Conservation (phyloP, 495 filamentous ascomycete genomes). For the Annulohypoxylon nitens region DNA sequence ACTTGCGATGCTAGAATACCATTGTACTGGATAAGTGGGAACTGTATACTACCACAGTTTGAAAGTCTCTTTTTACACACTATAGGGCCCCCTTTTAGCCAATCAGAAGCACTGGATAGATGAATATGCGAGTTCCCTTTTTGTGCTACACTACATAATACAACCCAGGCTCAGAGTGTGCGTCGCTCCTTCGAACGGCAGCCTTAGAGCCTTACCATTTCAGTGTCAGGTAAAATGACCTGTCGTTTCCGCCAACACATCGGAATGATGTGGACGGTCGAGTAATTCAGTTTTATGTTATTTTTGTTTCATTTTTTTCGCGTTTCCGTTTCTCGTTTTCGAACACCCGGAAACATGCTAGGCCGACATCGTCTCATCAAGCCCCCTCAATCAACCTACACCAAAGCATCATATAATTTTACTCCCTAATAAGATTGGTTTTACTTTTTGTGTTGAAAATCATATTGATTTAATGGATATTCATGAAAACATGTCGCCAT, state of each 20-base stretch:
- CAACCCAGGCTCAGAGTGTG: background rate
- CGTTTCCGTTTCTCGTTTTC: slow-evolving; percentile 9
- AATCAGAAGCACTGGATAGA: slow-evolving; percentile 29
- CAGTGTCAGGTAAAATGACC: background rate
- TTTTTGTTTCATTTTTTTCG: background rate
- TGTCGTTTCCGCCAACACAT: slow-evolving; percentile 17
- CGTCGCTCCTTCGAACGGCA: slow-evolving; percentile 3
- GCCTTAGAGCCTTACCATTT: slow-evolving; percentile 22
- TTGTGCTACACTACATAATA: background rate
- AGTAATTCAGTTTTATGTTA: background rate
- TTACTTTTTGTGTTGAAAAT: background rate
- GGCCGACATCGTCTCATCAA: slow-evolving; percentile 7
- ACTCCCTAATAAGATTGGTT: background rate
- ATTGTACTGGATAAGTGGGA: slow-evolving; percentile 1
- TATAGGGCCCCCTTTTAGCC: background rate
- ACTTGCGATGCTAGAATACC: background rate
- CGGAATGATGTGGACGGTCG: background rate
- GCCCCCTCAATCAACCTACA: background rate
- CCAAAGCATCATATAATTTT: slow-evolving; percentile 9
- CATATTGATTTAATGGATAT: slow-evolving; percentile 1
- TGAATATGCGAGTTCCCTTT: slow-evolving; percentile 24
- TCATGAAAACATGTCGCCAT: background rate
- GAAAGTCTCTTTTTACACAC: slow-evolving; percentile 1
- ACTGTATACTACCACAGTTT: background rate
- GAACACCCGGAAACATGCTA: slow-evolving; percentile 7